Conservation (phyloP, 1,284 basidiomycete genomes). For the Singerocomus inundabilis region DNA sequence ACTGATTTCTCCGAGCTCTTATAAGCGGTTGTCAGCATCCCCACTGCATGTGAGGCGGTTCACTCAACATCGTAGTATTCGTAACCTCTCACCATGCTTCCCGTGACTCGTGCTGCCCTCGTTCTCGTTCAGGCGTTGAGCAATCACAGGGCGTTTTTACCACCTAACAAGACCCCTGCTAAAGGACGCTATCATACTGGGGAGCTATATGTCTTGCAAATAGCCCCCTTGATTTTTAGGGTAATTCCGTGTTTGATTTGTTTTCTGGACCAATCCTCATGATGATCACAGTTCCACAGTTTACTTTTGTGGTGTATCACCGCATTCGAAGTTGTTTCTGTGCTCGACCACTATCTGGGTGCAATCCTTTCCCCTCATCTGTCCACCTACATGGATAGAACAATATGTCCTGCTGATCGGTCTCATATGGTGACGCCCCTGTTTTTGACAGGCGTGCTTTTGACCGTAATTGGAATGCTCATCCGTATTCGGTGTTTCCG, state of each 20-base stretch:
- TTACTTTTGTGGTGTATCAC: conserved; percentile 51
- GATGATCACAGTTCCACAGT: conserved; percentile 45
- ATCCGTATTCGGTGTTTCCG: conserved; percentile 41
- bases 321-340: conserved; percentile 48
- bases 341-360: conserved; percentile 35
- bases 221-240: conserved; percentile 58
- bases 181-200: conserved; percentile 56
- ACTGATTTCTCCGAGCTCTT: not conserved
- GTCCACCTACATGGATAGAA: conserved; percentile 26
- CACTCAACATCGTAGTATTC: not conserved
- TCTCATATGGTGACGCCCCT: conserved; percentile 41
- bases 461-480: conserved; percentile 45
- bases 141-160: conserved; percentile 55
- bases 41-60: not conserved
- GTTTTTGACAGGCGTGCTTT: conserved; percentile 49
- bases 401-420: conserved; percentile 35
- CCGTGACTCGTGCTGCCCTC: conserved; percentile 43
- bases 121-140: conserved; percentile 48
- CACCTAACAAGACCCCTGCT: conserved; percentile 54
- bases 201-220: conserved; percentile 51
- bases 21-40: conserved; percentile 14
- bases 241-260: conserved; percentile 27
- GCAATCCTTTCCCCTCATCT: conserved; percentile 32
- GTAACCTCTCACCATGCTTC: conserved; percentile 37
- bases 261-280: conserved; percentile 1